Base-by-base conservation (phyloP, 2,329 filamentous ascomycete genomes). In the Arthrinium phaeospermum region DNA sequence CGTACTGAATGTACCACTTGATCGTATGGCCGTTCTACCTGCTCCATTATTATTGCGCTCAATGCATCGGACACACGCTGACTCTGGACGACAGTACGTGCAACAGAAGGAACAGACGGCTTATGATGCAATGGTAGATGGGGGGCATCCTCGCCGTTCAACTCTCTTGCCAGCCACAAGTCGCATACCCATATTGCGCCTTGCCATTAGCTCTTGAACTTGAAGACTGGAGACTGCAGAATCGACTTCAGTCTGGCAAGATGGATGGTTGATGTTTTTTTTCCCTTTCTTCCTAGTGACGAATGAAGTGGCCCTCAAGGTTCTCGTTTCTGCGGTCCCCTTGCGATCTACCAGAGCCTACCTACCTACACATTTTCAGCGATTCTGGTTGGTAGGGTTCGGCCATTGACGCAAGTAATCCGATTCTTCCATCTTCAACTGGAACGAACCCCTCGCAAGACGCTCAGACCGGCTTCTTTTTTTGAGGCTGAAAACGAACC, bases 351-450 rank as follows among this genome's bases (percentile, higher is more conserved):
- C 34, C 57, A 64, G 27, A 41, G 57, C 34, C 57, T 41, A 30
- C 57, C 57, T 41, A 24, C 57, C 57, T 24, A n/a, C 53, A 37
- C 53, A 22, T 61, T 37, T n/a, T 61, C 16, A 37, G 7, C 53
- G 27, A 19, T 34, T 16, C 53, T 34, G 30, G 51, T 57, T 64
- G 57, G 34, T 22, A n/a, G 57, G 30, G 10, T 41, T 41, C 22
- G 57, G 22, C 57, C 57, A 64, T 24, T 64, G 57, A 64, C 57
- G 57, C 57, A 64, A 64, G 57, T 64, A 41, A 64, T 6, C 57
- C 57, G 57, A 64, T 64, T n/a, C 22, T 64, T n/a, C 57, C 57
- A 64, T 64, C 19, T 64, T n/a, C 34, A 41, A 41, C 57, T 64
- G 57, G 57, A 64, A 64, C 8, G 22, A 61, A 27, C 57, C 57